phyloP scores from a whole-genome alignment of 176 grass and related monocot species.

The Triticum turgidum region DNA sequence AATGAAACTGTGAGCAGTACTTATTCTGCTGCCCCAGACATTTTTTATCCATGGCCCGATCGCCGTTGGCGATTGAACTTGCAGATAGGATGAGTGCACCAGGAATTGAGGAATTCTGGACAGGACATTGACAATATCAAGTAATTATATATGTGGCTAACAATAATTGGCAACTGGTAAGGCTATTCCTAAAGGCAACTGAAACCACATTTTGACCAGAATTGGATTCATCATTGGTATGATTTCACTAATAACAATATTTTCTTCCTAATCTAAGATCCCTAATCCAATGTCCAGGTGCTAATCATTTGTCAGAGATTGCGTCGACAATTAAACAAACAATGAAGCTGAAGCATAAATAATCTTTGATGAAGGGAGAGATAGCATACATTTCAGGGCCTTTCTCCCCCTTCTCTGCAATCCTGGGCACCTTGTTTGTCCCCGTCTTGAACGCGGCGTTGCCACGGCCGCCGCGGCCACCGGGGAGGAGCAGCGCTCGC shows the following conservation, averaged over 20 bases:
- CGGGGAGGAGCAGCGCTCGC: constrained; percentile 67
- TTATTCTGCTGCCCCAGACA: too few species aligned
- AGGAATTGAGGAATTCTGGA: not conserved
- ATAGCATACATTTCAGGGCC: constrained; percentile 85
- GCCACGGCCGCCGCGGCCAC: constrained; percentile 82
- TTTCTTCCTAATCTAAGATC: not conserved
- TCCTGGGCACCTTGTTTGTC: constrained; percentile 77
- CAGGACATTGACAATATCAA: not conserved
- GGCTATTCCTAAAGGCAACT: not conserved
- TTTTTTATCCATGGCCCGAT: not conserved
- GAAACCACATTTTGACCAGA: not conserved
- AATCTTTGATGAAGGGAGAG: not conserved
- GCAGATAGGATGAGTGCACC: not conserved
- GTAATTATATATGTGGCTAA: not conserved
- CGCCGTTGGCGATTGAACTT: not conserved
- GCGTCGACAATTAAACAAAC: not conserved
- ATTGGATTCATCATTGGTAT: not conserved
- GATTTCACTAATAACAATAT: not conserved
- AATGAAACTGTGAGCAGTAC: constrained; percentile 5
- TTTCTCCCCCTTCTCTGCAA: constrained; percentile 93
- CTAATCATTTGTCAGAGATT: not conserved
- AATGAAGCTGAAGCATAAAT: not conserved
- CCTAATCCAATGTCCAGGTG: not conserved
- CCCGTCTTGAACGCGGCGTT: constrained; percentile 90
- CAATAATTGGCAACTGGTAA: not conserved